phyloP scores from a whole-genome alignment of 208 protist genomes.

The Trypanosoma rangeli region DNA sequence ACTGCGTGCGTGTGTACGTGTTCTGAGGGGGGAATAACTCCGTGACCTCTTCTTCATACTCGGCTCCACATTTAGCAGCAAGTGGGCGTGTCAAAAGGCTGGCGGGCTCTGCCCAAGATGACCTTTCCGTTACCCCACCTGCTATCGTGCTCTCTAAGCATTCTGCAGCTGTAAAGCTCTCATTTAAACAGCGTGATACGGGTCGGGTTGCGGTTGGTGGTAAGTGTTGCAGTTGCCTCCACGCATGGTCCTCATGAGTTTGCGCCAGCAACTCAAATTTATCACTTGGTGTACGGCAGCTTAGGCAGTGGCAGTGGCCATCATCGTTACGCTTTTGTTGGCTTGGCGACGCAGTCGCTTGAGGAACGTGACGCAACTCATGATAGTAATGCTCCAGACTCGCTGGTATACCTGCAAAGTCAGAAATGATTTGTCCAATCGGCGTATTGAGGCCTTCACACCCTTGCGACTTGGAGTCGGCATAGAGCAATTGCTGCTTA shows the following conservation, averaged over 20 bases:
- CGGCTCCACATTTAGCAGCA: not conserved
- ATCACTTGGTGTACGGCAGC: constrained; percentile 4
- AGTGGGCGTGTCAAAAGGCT: not conserved
- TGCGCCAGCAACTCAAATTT: not conserved
- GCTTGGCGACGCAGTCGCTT: not conserved
- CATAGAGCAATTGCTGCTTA: not conserved
- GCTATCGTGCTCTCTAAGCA: not conserved
- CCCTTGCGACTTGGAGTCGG: not conserved
- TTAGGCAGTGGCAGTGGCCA: constrained; percentile 8
- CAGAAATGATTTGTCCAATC: constrained; percentile 15
- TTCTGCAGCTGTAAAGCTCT: constrained; percentile 39
- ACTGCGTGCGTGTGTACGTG: constrained; percentile 32
- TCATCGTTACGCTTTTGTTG: not conserved
- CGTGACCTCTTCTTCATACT: constrained; percentile 2
- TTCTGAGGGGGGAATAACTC: constrained; percentile 11
- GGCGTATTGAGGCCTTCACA: constrained; percentile 13
- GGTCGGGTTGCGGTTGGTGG: not conserved
- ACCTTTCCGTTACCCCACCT: not conserved
- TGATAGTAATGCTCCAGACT: constrained; percentile 25
- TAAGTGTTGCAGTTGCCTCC: constrained; percentile 2
- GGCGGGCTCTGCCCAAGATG: not conserved
- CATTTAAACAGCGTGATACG: constrained; percentile 34
- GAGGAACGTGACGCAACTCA: not conserved
- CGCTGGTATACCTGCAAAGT: constrained; percentile 23
- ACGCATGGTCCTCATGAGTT: not conserved